A percentile compares a stretch with the other conserved stretches of the same genome.
Evolutionary conservation across 495 filamentous ascomycete genomes (phyloP).

Genomic region (Peziza echinospora): DNA sequence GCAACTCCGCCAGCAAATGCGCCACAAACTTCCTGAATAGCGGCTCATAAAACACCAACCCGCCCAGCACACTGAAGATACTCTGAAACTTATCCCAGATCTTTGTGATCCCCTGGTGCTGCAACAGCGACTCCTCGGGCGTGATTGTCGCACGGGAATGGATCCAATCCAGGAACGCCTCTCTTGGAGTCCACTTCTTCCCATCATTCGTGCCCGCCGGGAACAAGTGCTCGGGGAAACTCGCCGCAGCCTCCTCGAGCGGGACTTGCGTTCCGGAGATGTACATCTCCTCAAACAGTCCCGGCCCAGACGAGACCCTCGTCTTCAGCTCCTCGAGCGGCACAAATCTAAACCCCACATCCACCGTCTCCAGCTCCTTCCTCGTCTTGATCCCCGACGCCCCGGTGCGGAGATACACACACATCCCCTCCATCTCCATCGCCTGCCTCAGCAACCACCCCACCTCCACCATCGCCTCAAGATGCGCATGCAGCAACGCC

Average conservation of each 20-base stretch:
- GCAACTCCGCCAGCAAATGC: constrained; percentile 41
- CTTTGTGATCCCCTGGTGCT: constrained; percentile 56
- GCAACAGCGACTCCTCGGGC: constrained; percentile 47
- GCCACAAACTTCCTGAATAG: constrained; percentile 60
- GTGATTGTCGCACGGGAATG: constrained; percentile 46
- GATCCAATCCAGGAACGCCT: constrained; percentile 69
- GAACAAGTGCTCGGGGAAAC: constrained; percentile 31
- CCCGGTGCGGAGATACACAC: constrained; percentile 32
- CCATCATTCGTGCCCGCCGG: constrained; percentile 28
- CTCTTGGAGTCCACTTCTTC: no score
- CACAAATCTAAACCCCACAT: constrained; percentile 35
- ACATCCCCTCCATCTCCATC: constrained; percentile 52
- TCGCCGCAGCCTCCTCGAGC: constrained; percentile 36
- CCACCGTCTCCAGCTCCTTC: constrained; percentile 26
- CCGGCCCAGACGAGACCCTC: constrained; percentile 4
- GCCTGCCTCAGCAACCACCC: constrained; percentile 52
- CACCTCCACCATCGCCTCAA: constrained; percentile 76
- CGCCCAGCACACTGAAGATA: constrained; percentile 46
- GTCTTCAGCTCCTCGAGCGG: constrained; percentile 9
- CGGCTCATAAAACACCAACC: constrained; percentile 71
- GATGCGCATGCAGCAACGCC: constrained; percentile 64
- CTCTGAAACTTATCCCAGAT: constrained; percentile 60
- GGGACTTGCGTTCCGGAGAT: neutral
- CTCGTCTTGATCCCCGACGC: constrained; percentile 30
- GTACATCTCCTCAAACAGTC: constrained; percentile 19